phyloP scores from a whole-genome alignment of 2,329 filamentous ascomycete species.

The Epichloe scottii region DNA sequence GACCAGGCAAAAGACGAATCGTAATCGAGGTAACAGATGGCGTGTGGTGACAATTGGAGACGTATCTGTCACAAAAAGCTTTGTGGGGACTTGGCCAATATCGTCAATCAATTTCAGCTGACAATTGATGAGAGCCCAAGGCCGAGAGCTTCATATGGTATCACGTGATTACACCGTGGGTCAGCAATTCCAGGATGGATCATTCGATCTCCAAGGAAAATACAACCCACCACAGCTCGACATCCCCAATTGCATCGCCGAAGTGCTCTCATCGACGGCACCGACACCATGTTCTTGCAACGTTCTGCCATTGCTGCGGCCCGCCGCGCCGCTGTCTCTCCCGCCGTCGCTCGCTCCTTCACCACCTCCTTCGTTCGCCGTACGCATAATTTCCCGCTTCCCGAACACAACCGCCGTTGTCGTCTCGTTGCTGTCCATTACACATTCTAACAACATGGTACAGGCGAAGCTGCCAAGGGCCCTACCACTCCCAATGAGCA shows the following conservation, averaged over 20 bases:
- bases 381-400: constrained; percentile 23
- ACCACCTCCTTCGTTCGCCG: constrained; percentile 47
- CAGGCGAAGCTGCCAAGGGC: constrained; percentile 26
- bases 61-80: background rate
- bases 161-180: constrained; percentile 7
- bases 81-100: background rate
- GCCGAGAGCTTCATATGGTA: constrained; percentile 7
- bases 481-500: constrained; percentile 23
- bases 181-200: background rate
- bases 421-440: constrained; percentile 3
- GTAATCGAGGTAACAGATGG: too few relatives aligned
- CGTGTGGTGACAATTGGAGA: too few relatives aligned
- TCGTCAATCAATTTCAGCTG: background rate
- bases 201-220: constrained; percentile 2
- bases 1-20: too few relatives aligned
- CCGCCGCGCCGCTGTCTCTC: constrained; percentile 43
- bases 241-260: constrained; percentile 6
- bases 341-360: constrained; percentile 45
- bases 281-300: constrained; percentile 47
- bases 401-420: constrained; percentile 12
- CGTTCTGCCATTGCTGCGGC: constrained; percentile 48
- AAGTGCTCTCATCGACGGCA: constrained; percentile 6
- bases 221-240: constrained; percentile 4
- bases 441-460: constrained; percentile 1
- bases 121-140: constrained; percentile 18